phyloP scores from a whole-genome alignment of 345 rosid genomes.

The Moringa oleifera region DNA sequence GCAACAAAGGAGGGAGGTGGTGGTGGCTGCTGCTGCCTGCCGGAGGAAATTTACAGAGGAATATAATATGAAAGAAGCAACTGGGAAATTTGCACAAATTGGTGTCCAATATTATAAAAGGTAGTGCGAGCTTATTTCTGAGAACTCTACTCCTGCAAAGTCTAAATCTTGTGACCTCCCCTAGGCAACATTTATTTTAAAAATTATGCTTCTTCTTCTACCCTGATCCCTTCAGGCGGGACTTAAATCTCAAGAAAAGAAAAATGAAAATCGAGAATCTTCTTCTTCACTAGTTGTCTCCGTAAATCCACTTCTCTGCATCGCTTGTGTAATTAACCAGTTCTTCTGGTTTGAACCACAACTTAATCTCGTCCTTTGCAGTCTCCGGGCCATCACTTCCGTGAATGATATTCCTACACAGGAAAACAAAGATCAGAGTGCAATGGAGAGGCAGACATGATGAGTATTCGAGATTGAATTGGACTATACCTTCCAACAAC shows the following conservation, averaged over 20 bases:
- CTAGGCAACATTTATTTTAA: slow-evolving; percentile 24
- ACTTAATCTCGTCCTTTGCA: slow-evolving; percentile 76
- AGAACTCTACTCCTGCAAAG: no score
- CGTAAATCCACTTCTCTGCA: slow-evolving; percentile 93
- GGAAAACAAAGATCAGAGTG: not conserved
- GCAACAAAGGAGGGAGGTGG: no score
- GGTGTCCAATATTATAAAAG: no score
- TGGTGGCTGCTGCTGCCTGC: no score
- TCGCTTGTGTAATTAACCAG: slow-evolving; percentile 74
- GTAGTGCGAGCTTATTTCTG: no score
- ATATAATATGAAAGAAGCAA: no score
- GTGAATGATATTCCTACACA: slow-evolving; percentile 81
- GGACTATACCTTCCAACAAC: slow-evolving; percentile 73
- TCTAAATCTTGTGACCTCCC: not conserved
- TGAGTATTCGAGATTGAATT: no score
- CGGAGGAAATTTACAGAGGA: no score
- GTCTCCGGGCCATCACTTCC: slow-evolving; percentile 99
- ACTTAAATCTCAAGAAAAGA: slow-evolving; percentile 21
- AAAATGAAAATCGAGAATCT: slow-evolving; percentile 1
- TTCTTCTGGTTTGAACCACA: slow-evolving; percentile 98
- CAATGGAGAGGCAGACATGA: not conserved
- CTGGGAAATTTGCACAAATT: no score
- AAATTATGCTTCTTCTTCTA: slow-evolving; percentile 16
- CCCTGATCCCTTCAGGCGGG: slow-evolving; percentile 18
- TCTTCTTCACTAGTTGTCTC: slow-evolving; percentile 38